Evolutionary conservation across 2,329 filamentous ascomycete species (phyloP).

Genomic region (Lomentospora prolificans): DNA sequence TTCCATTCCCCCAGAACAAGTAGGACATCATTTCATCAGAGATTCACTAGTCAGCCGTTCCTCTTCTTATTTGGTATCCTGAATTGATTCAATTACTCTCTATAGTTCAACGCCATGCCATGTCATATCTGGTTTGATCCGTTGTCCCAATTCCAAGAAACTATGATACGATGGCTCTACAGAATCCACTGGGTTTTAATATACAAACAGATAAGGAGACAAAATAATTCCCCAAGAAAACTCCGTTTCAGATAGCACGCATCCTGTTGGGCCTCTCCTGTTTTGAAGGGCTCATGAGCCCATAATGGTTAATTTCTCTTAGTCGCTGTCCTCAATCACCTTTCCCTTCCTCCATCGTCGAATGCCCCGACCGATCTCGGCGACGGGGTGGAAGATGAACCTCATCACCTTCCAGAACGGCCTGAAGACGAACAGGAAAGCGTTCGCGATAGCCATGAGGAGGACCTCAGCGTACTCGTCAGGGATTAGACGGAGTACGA

Average conservation of each 20-base stretch:
- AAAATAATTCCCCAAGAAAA: not conserved
- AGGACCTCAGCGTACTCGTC: conserved; percentile 21
- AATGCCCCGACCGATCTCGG: conserved; percentile 4
- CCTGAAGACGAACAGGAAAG: conserved; percentile 1
- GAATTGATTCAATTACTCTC: not conserved
- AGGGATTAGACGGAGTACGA: conserved; percentile 39
- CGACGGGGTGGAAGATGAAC: conserved; percentile 6
- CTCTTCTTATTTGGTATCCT: not conserved
- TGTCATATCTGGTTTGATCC: not conserved
- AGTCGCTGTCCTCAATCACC: not conserved
- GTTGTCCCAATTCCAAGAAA: not conserved
- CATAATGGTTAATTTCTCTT: too few relatives aligned
- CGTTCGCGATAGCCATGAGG: conserved; percentile 1
- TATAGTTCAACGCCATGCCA: not conserved
- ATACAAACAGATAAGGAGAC: not conserved
- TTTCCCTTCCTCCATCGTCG: conserved; percentile 7
- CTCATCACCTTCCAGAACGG: conserved; percentile 7
- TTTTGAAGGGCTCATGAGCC: too few relatives aligned
- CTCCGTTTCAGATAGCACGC: not conserved
- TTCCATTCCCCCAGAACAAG: too few relatives aligned
- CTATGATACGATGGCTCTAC: not conserved
- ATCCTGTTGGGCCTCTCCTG: not conserved
- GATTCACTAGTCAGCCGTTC: not conserved
- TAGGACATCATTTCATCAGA: too few relatives aligned
- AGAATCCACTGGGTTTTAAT: not conserved